Evolutionary conservation across 441 rosid genomes (phyloP).

Genomic region (Corymbia citriodora): DNA sequence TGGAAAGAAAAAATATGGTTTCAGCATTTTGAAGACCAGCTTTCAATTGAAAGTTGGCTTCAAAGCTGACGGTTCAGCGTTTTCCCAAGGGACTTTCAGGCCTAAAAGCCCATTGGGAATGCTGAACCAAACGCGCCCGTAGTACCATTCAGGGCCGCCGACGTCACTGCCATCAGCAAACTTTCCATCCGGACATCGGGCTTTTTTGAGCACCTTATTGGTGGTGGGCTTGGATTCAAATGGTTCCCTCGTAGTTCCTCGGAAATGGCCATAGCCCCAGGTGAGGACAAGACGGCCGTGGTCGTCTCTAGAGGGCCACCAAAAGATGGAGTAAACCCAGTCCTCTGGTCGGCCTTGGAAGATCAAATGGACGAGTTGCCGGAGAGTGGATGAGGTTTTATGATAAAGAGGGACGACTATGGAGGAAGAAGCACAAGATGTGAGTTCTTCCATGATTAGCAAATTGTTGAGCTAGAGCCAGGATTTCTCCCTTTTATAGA

Average conservation of each 20-base stretch:
- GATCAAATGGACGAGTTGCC: constrained; percentile 32
- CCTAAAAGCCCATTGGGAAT: too few relatives aligned
- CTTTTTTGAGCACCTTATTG: neutral
- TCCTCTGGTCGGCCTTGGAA: constrained; percentile 29
- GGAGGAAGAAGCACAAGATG: constrained; percentile 19
- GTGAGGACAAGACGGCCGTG: constrained; percentile 23
- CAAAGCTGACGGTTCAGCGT: too few relatives aligned
- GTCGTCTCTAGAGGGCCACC: constrained; percentile 32
- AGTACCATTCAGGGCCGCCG: constrained; percentile 25
- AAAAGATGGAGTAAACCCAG: constrained; percentile 47
- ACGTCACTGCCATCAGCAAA: neutral
- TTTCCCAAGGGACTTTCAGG: too few relatives aligned
- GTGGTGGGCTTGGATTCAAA: neutral
- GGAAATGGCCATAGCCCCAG: constrained; percentile 38
- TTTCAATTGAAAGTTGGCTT: too few relatives aligned
- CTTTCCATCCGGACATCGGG: neutral
- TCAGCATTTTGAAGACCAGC: too few relatives aligned
- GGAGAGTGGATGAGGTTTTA: constrained; percentile 16
- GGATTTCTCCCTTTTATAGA: neutral
- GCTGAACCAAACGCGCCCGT: neutral
- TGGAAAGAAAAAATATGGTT: too few relatives aligned
- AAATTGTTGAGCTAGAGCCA: neutral
- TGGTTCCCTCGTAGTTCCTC: neutral
- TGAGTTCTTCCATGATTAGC: constrained; percentile 17
- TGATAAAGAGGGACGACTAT: constrained; percentile 2